Evolutionary conservation across 108 stramenopile species (phyloP), one percentile per base, ranked within the genome.

Genomic region (Conticribra guillardii): DNA sequence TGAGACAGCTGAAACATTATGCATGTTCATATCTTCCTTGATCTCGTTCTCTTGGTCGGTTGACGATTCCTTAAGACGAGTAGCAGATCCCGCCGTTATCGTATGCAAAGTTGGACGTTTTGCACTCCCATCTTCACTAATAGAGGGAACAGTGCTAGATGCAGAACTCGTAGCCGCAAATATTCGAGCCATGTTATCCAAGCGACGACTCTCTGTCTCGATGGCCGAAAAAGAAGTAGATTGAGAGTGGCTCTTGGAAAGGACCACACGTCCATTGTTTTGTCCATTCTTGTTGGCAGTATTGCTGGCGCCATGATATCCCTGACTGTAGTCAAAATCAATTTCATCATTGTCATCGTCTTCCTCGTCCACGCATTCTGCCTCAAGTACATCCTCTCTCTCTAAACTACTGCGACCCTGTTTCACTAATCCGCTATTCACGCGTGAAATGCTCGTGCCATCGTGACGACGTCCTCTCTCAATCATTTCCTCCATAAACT

Each of bases 181-280:
- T 17, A 79, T 71, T 8, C 60, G 33, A 28, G 65, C 34, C 8
- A 79, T 29, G 30, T 57, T 61, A 49, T 79, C 77, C 51, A 79
- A 66, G 9, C 77, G 77, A 31, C 51, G 69, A 55, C 65, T 67
- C 67, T 79, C 77, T 18, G 64, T 53, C 50, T 79, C 77, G 0
- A 66, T 24, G 34, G 30, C 58, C 28, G 27, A 8, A n/a, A 55
- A 19, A 33, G 73, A 74, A 19, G 73, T 65, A 9, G 55, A 32
- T 27, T 50, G 49, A 45, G 56, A 64, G 7, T 4, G 24, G 19
- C 28, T 16, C 21, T 28, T 59, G 28, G 8, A 58, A 26, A 32
- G 52, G 47, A 9, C 26, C 9, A 19, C 18, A 54, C 46, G 28
- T 9, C 37, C 17, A 30, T 50, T 30, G 31, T 21, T 29, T 14